Evolutionary conservation across 106 monocot genomes (phyloP).

Genomic region (Dactylorhiza incarnata): DNA sequence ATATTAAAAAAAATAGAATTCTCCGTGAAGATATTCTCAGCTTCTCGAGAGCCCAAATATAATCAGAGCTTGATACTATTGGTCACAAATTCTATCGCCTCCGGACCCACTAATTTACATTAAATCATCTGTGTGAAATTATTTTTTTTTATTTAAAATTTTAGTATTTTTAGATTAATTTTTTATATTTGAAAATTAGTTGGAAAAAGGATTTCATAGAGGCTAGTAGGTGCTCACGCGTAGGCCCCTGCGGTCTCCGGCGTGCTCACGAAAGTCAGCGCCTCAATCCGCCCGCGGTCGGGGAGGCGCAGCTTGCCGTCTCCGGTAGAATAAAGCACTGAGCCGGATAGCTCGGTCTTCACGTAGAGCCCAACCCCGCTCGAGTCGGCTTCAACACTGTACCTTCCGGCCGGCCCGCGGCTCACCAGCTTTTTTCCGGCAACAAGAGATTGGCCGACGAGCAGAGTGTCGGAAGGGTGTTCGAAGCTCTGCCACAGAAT

Average conservation of each 20-base stretch:
- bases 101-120: background rate
- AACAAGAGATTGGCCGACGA: slow-evolving; percentile 42
- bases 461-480: slow-evolving; percentile 42
- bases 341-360: slow-evolving; percentile 12
- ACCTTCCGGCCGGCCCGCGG: slow-evolving; percentile 33
- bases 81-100: too few species aligned
- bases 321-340: slow-evolving; percentile 18
- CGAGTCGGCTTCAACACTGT: slow-evolving; percentile 30
- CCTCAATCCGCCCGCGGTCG: background rate
- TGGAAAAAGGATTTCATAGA: too few species aligned
- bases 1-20: too few species aligned
- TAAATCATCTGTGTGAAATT: background rate
- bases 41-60: too few species aligned
- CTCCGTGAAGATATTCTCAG: too few species aligned
- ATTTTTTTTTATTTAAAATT: background rate
- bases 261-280: slow-evolving; percentile 21
- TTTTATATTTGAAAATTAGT: too few species aligned
- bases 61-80: too few species aligned
- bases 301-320: slow-evolving; percentile 2
- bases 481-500: slow-evolving; percentile 64
- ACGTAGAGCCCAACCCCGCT: slow-evolving; percentile 37
- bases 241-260: too few species aligned
- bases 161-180: background rate
- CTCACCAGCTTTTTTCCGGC: slow-evolving; percentile 29
- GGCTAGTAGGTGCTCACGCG: background rate